Conservation (phyloP, 1,284 basidiomycete genomes). For the Marasmius fiardii region DNA sequence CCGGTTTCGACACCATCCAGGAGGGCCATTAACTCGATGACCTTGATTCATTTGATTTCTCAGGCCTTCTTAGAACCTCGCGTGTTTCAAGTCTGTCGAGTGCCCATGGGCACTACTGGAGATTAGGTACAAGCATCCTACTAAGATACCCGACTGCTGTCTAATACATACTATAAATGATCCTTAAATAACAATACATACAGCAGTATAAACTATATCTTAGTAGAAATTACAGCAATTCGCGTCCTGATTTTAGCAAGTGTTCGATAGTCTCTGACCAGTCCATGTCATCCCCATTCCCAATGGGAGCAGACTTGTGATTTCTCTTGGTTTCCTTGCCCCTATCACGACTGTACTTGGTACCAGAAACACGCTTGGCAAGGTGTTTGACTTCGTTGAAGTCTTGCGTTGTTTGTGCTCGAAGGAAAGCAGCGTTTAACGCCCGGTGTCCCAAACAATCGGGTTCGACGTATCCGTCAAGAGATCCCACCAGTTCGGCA, state of each 20-base stretch:
- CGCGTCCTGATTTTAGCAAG: slow-evolving; percentile 10
- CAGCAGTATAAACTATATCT: neutral
- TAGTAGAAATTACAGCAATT: slow-evolving; percentile 7
- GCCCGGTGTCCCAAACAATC: slow-evolving; percentile 66
- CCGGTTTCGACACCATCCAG: slow-evolving; percentile 49
- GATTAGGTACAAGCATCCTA: too few relatives aligned
- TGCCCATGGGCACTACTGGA: too few relatives aligned
- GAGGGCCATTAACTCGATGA: too few relatives aligned
- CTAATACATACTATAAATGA: too few relatives aligned
- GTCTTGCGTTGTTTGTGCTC: slow-evolving; percentile 70
- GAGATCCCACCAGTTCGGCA: slow-evolving; percentile 22
- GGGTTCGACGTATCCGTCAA: slow-evolving; percentile 48
- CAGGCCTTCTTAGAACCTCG: too few relatives aligned
- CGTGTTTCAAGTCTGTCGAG: too few relatives aligned
- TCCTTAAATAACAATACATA: slow-evolving; percentile 1
- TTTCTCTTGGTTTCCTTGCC: slow-evolving; percentile 14
- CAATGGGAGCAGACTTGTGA: slow-evolving; percentile 20
- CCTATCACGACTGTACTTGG: slow-evolving; percentile 35
- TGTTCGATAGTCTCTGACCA: slow-evolving; percentile 34
- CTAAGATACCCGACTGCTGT: too few relatives aligned
- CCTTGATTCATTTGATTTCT: too few relatives aligned
- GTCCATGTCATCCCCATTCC: slow-evolving; percentile 35
- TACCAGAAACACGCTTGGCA: slow-evolving; percentile 46
- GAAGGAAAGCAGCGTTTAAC: slow-evolving; percentile 56
- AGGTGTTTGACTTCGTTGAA: slow-evolving; percentile 66